Percentiles rank a stretch among this genome's conserved stretches.
Evolutionary conservation across 176 grass and related monocot genomes (phyloP).

Genomic region (Oryza brachyantha): DNA sequence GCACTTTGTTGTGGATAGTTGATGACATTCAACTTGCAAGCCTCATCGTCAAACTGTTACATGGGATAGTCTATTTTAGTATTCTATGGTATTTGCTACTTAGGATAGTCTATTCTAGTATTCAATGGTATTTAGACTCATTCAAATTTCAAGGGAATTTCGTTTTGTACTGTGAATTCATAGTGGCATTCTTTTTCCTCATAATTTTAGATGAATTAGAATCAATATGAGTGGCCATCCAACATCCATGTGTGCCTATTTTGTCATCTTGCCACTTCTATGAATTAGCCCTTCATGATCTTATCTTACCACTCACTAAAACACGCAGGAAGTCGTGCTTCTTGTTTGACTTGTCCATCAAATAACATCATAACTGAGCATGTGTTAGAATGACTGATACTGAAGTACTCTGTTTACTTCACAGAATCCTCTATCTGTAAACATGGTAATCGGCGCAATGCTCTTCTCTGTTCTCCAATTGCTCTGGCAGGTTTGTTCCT

Average conservation of each 20-base stretch:
- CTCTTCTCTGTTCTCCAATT: conserved; percentile 95
- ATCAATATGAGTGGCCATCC: neutral
- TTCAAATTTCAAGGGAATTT: neutral
- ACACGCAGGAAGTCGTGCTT: neutral
- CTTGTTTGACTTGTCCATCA: conserved; percentile 17
- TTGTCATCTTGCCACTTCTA: neutral
- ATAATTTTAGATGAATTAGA: neutral
- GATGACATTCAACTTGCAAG: neutral
- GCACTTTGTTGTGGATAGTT: neutral
- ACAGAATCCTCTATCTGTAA: conserved; percentile 64
- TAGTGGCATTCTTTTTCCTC: neutral
- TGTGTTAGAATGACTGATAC: neutral
- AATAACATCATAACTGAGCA: neutral
- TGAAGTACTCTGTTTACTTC: conserved; percentile 28
- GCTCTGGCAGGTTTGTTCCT: conserved; percentile 79
- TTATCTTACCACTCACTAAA: conserved; percentile 7
- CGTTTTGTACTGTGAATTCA: neutral
- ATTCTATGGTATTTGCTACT: neutral
- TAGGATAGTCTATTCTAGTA: conserved; percentile 1
- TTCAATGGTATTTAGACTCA: neutral
- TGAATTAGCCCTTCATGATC: neutral
- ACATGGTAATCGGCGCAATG: conserved; percentile 88
- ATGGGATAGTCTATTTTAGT: neutral
- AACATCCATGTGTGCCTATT: neutral
- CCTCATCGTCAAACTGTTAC: neutral